phyloP scores from a whole-genome alignment of 169 alveolate genomes.

The Besnoitia besnoiti region DNA sequence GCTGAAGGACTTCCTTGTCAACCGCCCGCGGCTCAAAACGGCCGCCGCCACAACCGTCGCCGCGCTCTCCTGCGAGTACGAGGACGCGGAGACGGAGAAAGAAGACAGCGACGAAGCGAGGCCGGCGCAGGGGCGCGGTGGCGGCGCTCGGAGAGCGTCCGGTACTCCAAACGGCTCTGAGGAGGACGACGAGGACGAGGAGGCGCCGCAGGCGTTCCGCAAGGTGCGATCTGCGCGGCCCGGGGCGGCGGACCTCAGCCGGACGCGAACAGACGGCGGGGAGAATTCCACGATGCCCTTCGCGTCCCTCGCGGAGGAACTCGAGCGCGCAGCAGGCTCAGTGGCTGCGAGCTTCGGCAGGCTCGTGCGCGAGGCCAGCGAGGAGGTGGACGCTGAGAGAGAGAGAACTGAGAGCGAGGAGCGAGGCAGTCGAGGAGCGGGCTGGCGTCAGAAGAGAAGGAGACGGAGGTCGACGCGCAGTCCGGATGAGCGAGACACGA shows the following conservation, averaged over 20 bases:
- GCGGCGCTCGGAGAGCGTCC: too few species aligned
- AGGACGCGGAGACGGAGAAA: not conserved
- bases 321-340: not conserved
- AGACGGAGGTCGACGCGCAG: not conserved
- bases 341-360: not conserved
- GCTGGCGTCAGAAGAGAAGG: not conserved
- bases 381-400: too few species aligned
- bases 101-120: not conserved
- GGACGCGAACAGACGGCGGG: too few species aligned
- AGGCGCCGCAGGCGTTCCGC: too few species aligned
- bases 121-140: not conserved
- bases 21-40: not conserved
- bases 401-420: not conserved
- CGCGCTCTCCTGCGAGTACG: not conserved
- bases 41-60: slow-evolving; percentile 1
- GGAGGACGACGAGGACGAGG: too few species aligned
- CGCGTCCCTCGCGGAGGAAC: slow-evolving; percentile 12
- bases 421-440: not conserved
- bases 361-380: not conserved
- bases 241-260: too few species aligned
- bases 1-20: not conserved
- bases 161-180: too few species aligned
- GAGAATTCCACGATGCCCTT: slow-evolving; percentile 24
- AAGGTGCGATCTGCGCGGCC: too few species aligned
- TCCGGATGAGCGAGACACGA: not conserved